Conservation (phyloP, 2,329 filamentous ascomycete species). For the Pseudocercospora pini-densiflorae region DNA sequence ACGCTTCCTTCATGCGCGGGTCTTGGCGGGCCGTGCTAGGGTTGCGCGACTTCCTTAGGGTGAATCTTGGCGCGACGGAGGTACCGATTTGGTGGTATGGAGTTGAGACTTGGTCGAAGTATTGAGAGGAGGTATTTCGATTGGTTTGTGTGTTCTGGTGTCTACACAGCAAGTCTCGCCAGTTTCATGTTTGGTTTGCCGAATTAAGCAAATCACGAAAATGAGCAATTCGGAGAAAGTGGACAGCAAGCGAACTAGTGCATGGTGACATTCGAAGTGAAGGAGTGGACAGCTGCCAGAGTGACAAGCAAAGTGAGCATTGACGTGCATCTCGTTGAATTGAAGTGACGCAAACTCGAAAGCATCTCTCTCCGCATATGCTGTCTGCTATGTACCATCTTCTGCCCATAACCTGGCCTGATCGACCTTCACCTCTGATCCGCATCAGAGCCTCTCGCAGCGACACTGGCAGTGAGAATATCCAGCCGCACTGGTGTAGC, state of each 20-base stretch:
- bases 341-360: neutral
- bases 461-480: slow-evolving; percentile 11
- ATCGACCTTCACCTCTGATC: neutral
- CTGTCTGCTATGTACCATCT: neutral
- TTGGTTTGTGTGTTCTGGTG: neutral
- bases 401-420: neutral
- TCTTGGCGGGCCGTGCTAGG: neutral
- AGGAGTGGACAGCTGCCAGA: no score
- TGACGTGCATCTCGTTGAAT: neutral
- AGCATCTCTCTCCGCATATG: neutral
- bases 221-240: neutral
- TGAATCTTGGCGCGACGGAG: neutral
- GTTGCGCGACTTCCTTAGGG: neutral
- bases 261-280: no score
- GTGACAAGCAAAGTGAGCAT: neutral
- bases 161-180: neutral
- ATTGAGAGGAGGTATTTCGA: no score
- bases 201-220: neutral
- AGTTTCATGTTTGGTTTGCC: neutral
- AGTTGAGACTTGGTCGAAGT: neutral
- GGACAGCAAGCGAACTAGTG: neutral
- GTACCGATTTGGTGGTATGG: neutral
- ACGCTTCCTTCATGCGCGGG: neutral
- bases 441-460: neutral
- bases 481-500: slow-evolving; percentile 11